These are phyloP conservation scores for Saturnispora galanensis DNA, from an alignment of 805 yeast genomes.

Conservation along the genomic window DNA sequence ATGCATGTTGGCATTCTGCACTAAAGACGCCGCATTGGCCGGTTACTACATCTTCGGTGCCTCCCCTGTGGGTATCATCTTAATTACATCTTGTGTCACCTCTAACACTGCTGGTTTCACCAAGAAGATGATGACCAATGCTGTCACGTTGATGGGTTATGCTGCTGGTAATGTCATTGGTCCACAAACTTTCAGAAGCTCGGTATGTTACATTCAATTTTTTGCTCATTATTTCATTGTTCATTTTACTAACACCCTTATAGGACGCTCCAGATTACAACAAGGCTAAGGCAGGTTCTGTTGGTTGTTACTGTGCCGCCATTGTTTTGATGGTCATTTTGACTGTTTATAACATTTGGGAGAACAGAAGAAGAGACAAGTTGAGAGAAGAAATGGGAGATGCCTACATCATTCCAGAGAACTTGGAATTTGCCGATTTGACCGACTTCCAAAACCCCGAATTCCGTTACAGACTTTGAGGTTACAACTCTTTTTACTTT, in stretches of 20 bases:
- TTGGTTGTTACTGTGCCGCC: conserved; percentile 33
- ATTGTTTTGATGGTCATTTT: conserved; percentile 28
- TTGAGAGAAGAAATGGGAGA: conserved; percentile 11
- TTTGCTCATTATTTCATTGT: too few species aligned
- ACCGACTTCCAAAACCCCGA: conserved; percentile 43
- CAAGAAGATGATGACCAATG: conserved; percentile 37
- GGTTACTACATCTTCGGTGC: conserved; percentile 7
- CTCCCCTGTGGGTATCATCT: conserved; percentile 17
- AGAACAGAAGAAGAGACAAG: conserved; percentile 25
- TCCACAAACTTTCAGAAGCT: conserved; percentile 39
- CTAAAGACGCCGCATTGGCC: conserved; percentile 6
- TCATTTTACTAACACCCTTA: too few species aligned
- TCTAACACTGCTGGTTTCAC: conserved; percentile 39
- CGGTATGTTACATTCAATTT: too few species aligned
- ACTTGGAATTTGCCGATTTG: conserved; percentile 28
- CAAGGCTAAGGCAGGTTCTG: conserved; percentile 37
- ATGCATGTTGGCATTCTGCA: conserved; percentile 9
- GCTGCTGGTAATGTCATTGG: conserved; percentile 40
- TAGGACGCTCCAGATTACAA: conserved; percentile 31
- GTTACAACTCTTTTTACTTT: too few species aligned
- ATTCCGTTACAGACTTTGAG: conserved; percentile 33
- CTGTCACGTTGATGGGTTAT: conserved; percentile 34
- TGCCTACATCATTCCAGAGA: conserved; percentile 22
- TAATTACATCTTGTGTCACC: conserved; percentile 16
- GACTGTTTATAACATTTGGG: conserved; percentile 25